Evolutionary conservation across 352 stramenopile genomes (phyloP), one percentile per base, ranked within the genome.

Genomic region (Pythium brachiatum): DNA sequence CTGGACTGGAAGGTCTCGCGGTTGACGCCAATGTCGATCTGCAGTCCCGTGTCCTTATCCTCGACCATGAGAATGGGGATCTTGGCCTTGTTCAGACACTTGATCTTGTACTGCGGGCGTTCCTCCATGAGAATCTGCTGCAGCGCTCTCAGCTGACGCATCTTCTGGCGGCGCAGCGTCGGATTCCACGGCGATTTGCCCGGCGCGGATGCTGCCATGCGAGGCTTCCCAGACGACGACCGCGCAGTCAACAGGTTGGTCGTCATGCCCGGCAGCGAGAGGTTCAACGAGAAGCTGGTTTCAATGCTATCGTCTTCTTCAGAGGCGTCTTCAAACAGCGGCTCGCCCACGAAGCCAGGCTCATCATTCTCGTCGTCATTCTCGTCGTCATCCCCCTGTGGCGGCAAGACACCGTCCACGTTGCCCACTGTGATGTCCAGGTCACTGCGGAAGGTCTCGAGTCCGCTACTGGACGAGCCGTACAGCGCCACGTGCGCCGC

Each of bases 401-500:
- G 23, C 9, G 21, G 36, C 38, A 44, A 26, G 21, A 55, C 36
- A 4, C 57, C 29, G 36, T 66, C 51, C 8, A 88, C 67, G 59
- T 86, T 82, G 15, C 83, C 81, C 12, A 92, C 77, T 1, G 81
- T 86, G 44, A 92, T 79, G 58, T 92, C 83, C 50, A 92, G 34
- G 50, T 92, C 83, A 61, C 83, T 92, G 0, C 83, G 76, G 53
- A 92, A 92, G 6, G 80, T 92, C 51, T 90, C 80, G 21, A 92
- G 62, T 0, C 80, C 79, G 12, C 75, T 89, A 46, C 73, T 88
- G 9, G 80, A 92, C 15, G 83, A 92, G 9, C 83, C 83, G 53
- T 89, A 92, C 20, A 90, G 67, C 51, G 85, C 64, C 26, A 92
- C 79, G 0, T 63, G 73, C 0, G 80, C 78, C 18, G 59, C 50